phyloP scores from a whole-genome alignment of 768 basidiomycete genomes.

The Mrakia blollopis region DNA sequence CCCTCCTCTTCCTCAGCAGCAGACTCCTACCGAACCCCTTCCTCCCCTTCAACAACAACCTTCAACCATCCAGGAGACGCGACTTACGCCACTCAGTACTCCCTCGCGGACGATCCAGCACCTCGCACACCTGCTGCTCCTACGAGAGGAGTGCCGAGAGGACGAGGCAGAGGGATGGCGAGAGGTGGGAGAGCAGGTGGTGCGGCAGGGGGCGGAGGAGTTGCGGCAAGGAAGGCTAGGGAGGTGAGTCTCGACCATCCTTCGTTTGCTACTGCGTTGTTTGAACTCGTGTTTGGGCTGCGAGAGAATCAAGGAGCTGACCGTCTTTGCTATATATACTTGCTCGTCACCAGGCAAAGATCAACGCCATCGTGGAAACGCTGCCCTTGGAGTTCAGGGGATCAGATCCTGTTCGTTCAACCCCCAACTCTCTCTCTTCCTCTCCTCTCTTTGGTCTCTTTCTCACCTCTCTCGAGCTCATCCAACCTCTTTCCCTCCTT shows the following conservation, averaged over 20 bases:
- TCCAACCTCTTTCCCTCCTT: slow-evolving; percentile 9
- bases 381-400: slow-evolving; percentile 88
- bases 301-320: neutral
- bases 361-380: slow-evolving; percentile 66
- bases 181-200: slow-evolving; percentile 15
- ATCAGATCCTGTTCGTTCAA: slow-evolving; percentile 68
- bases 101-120: slow-evolving; percentile 4
- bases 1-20: slow-evolving; percentile 4
- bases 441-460: neutral
- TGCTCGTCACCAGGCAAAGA: slow-evolving; percentile 34
- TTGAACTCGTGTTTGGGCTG: too few species aligned
- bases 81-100: slow-evolving; percentile 31
- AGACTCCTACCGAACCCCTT: slow-evolving; percentile 7
- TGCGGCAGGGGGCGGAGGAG: slow-evolving; percentile 39
- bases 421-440: too few species aligned
- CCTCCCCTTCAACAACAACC: slow-evolving; percentile 21
- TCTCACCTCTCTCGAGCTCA: neutral
- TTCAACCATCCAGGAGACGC: slow-evolving; percentile 22
- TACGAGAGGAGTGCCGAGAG: neutral
- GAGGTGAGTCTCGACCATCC: slow-evolving; percentile 54
- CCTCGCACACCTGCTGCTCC: neutral
- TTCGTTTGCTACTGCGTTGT: neutral
- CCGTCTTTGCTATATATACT: too few species aligned
- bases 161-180: neutral
- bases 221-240: slow-evolving; percentile 79